Percentiles rank a stretch among this genome's conserved stretches.
Evolutionary conservation across 2,329 filamentous ascomycete genomes (phyloP).

Genomic region (Hortaea werneckii): DNA sequence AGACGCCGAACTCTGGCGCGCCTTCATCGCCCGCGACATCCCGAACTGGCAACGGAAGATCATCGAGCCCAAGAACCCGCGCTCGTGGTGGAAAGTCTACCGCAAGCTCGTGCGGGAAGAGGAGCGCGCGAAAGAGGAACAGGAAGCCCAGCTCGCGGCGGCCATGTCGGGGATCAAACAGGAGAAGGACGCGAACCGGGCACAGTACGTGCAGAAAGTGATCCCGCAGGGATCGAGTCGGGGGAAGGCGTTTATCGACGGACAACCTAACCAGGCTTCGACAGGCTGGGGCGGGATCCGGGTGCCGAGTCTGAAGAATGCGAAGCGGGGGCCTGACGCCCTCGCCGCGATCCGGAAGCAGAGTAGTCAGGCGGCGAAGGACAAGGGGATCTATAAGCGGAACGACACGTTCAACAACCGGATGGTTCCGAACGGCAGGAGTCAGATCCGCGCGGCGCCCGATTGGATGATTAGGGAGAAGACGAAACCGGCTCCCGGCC

Average conservation of each 20-base stretch:
- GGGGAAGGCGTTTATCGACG: slow-evolving; percentile 5
- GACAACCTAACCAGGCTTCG: not conserved
- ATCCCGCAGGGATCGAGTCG: slow-evolving; percentile 1
- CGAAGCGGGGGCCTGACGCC: slow-evolving; percentile 8
- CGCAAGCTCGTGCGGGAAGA: slow-evolving; percentile 34
- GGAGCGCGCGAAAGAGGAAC: slow-evolving; percentile 24
- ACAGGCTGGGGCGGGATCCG: not conserved
- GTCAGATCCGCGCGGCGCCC: slow-evolving; percentile 5
- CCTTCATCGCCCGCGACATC: slow-evolving; percentile 70
- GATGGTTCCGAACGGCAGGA: not conserved
- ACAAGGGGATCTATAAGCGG: not conserved
- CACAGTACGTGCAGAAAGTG: slow-evolving; percentile 6
- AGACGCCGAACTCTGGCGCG: slow-evolving; percentile 64
- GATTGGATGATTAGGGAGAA: slow-evolving; percentile 6
- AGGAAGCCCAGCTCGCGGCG: slow-evolving; percentile 26
- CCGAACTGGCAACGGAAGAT: slow-evolving; percentile 54
- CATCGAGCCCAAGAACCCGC: slow-evolving; percentile 54
- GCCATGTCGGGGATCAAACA: slow-evolving; percentile 54
- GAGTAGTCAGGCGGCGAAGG: slow-evolving; percentile 3
- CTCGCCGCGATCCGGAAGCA: slow-evolving; percentile 7
- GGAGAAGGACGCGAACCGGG: slow-evolving; percentile 45
- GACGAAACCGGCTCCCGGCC: not conserved
- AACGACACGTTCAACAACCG: not conserved
- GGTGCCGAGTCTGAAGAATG: slow-evolving; percentile 7
- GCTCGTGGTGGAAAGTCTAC: slow-evolving; percentile 72